Percentiles rank a stretch among this genome's conserved stretches.
Evolutionary conservation across 2,329 filamentous ascomycete species (phyloP).

Genomic region (Sporothrix protearum): DNA sequence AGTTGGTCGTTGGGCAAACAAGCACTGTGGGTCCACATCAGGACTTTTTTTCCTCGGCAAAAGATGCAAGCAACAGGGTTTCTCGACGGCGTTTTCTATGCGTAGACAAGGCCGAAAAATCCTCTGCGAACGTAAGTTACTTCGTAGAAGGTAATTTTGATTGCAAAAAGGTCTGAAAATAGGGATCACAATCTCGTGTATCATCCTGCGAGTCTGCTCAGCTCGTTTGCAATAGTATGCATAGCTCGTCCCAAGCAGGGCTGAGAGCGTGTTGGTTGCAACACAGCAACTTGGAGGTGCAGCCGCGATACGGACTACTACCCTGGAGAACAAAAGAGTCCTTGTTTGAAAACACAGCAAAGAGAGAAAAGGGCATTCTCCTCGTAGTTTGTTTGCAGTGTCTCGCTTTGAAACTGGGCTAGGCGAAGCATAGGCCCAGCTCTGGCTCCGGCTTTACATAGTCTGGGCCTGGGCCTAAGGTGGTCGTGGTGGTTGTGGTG

Average conservation of each 20-base stretch:
- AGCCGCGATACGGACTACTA: not conserved
- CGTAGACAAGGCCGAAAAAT: not conserved
- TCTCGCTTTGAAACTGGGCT: conserved; percentile 9
- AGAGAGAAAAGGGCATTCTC: not conserved
- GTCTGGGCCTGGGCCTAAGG: not conserved
- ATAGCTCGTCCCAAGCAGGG: not conserved
- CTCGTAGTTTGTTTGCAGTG: not conserved
- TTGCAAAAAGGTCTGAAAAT: not conserved
- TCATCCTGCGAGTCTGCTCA: not conserved
- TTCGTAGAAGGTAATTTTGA: too few relatives aligned
- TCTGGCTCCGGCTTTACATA: not conserved
- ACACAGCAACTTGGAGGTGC: not conserved
- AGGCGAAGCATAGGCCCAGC: conserved; percentile 5
- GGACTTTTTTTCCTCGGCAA: not conserved
- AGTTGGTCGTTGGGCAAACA: not conserved
- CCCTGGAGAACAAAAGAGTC: not conserved
- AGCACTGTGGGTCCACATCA: not conserved
- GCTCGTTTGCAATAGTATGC: not conserved
- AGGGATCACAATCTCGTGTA: not conserved
- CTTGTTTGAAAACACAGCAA: not conserved
- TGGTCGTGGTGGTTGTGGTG: not conserved
- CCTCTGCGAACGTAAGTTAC: too few relatives aligned
- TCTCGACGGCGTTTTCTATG: not conserved
- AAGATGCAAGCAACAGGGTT: not conserved
- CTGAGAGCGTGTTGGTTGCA: not conserved